Base-by-base conservation (phyloP, 2,329 filamentous ascomycete species). In the Ceratocystis diversiconidia region DNA sequence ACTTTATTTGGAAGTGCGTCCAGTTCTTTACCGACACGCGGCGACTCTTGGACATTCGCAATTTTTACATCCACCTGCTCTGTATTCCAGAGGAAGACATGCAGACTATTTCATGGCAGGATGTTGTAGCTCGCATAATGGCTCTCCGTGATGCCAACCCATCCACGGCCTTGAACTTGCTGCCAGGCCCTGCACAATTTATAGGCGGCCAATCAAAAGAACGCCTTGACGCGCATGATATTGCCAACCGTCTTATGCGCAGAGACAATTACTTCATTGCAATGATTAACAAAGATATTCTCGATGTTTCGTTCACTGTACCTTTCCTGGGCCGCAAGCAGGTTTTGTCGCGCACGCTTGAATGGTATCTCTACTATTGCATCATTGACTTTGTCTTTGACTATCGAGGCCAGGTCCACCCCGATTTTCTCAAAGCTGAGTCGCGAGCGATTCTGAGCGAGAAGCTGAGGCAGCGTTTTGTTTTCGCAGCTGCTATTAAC, bases 241-340 rank as follows among this genome's bases (percentile, higher is more conserved):
- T 99, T 73, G 94, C 94, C 5, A 99, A 97, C 72, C 85, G 94
- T 41, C 77, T 99, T 59, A 97, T 99, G 94, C 87, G 94, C 67
- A 88, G 90, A 72, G 92, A 96, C 69, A 99, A 99, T 72, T 99
- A 96, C 71, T 83, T 96, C 69, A 96, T 99, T 71, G 94, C 94
- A 3, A 80, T 99, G 71, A 90, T 97, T 77, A 99, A 99, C 79
- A 97, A 99, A 74, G 94, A 97, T 68, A 84, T 97, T 46, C 76
- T 99, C 52, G 87, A 99, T 72, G 79, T 97, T 59, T 91, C 89
- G 0, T 81, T 96, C 2, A 90, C 90, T 1, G 75, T 99, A 1
- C 94, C 94, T 0, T 92, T 96, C 69, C 72, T 96, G 1, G 83
- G 86, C 48, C 85, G 85, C 55, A 84, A 88, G 25, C 89, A 92